phyloP scores from a whole-genome alignment of 2,329 filamentous ascomycete genomes.

The Aspergillus candidus region DNA sequence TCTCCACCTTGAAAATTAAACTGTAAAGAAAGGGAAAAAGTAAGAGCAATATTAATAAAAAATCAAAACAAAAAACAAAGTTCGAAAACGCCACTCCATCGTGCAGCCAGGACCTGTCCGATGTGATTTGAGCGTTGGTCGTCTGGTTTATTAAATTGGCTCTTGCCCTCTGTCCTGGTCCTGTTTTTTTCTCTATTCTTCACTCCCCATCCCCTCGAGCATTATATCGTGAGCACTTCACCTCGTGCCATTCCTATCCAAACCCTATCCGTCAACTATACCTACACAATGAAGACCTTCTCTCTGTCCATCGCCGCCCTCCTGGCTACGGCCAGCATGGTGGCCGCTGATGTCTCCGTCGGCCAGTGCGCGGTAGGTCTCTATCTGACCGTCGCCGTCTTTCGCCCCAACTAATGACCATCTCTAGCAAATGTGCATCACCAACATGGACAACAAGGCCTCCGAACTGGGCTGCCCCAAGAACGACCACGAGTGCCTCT shows the following conservation, averaged over 20 bases:
- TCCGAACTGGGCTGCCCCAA: slow-evolving; percentile 34
- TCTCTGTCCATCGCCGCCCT: slow-evolving; percentile 23
- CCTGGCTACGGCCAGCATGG: slow-evolving; percentile 23
- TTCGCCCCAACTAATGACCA: slow-evolving; percentile 8
- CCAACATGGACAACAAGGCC: slow-evolving; percentile 40
- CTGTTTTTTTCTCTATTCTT: background rate
- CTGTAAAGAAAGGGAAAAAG: slow-evolving; percentile 5
- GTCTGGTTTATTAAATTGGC: slow-evolving; percentile 15
- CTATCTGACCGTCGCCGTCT: background rate
- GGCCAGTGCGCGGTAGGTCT: slow-evolving; percentile 28
- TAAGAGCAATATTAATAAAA: background rate
- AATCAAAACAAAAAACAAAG: slow-evolving; percentile 6
- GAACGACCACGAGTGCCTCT: slow-evolving; percentile 36
- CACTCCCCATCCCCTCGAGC: background rate
- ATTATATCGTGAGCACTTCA: slow-evolving; percentile 1
- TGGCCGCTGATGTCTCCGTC: slow-evolving; percentile 20
- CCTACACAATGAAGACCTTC: slow-evolving; percentile 29
- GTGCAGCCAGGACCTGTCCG: background rate
- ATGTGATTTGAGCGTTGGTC: slow-evolving; percentile 2
- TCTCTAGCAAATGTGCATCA: slow-evolving; percentile 39
- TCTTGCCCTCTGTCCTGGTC: background rate
- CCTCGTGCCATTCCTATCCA: background rate
- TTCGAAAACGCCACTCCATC: slow-evolving; percentile 3
- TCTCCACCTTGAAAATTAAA: background rate
- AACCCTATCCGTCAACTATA: background rate